phyloP scores from a whole-genome alignment of 768 basidiomycete species.

The Hysterangium stoloniferum region DNA sequence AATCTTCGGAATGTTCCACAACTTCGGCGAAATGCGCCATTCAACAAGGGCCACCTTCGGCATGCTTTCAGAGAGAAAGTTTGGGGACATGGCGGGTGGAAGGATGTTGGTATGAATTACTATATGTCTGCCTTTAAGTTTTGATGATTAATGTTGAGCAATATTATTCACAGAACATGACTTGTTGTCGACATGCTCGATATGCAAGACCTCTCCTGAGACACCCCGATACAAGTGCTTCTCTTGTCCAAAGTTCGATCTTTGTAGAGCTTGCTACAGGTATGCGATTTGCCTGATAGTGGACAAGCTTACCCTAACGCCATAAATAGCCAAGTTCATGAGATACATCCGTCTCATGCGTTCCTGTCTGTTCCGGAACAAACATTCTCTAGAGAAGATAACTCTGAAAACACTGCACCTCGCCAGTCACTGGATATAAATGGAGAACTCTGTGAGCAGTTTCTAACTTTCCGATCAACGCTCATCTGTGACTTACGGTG shows the following conservation, averaged over 20 bases:
- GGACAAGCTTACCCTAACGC: too few species aligned
- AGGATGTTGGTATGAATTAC: constrained; percentile 66
- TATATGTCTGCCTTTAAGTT: neutral
- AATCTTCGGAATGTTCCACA: constrained; percentile 45
- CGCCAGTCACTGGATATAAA: constrained; percentile 26
- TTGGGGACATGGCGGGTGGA: constrained; percentile 81
- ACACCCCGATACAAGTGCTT: constrained; percentile 77
- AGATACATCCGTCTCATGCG: constrained; percentile 83
- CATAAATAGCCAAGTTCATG: constrained; percentile 68
- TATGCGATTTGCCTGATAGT: constrained; percentile 28
- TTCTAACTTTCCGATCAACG: neutral
- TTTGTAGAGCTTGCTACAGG: constrained; percentile 84
- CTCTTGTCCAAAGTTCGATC: constrained; percentile 68
- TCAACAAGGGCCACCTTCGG: constrained; percentile 64
- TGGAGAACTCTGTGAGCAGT: constrained; percentile 54
- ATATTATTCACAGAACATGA: constrained; percentile 52
- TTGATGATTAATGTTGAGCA: too few species aligned
- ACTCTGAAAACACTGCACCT: constrained; percentile 26
- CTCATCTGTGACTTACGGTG: neutral
- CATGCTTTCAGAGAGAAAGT: constrained; percentile 84
- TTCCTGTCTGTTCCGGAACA: constrained; percentile 77
- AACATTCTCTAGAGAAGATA: constrained; percentile 32
- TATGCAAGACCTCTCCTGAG: constrained; percentile 58
- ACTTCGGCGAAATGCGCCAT: constrained; percentile 61
- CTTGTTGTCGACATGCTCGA: constrained; percentile 71